Base-by-base conservation (phyloP, 2,329 filamentous ascomycete genomes). In the Colletotrichum sp. region DNA sequence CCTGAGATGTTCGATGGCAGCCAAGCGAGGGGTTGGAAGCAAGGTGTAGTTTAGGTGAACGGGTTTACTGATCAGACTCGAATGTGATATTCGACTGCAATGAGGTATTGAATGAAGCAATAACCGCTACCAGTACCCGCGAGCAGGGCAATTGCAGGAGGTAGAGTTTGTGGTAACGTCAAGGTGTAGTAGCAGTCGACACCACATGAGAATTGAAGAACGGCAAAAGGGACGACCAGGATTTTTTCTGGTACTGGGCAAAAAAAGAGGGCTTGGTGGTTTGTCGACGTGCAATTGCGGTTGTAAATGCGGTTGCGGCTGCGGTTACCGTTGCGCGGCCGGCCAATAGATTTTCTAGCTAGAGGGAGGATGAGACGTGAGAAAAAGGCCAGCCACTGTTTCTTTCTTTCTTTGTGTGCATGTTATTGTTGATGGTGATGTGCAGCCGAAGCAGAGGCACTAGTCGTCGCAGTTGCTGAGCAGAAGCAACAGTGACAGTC, bases 231-330 rank as follows among this genome's bases (percentile, higher is more conserved):
- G 65, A 21, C 18, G 26, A 57, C 32, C 28, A 52, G 12, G 58
- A n/a, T 58, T 4, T 28, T 58, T 16, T 15, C n/a, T 63, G 32
- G 26, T 13, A 30, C 52, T 68, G 66, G 64, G 32, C 30, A 7
- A 61, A 73, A 34, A 12, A 36, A 68, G 38, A 64, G 34, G 71
- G 36, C 38, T 73, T 21, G 65, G 18, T 21, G 64, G 43, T 43
- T 32, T 57, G 57, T 28, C 71, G 57, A 70, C 38, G 58, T 65
- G 32, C 48, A 60, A 26, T 43, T 72, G 67, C 67, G 48, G 60
- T 71, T 71, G 36, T n/a, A 63, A 36, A 61, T 21, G 69, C 69
- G 57, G 63, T 68, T 73, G 73, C 69, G 70, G 73, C 70, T 73
- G 57, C 43, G 32, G 57, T 57, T 66, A 55, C 67, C 67, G 72